phyloP scores from a whole-genome alignment of 164 flowering plant genomes.

The Protea cynaroides region DNA sequence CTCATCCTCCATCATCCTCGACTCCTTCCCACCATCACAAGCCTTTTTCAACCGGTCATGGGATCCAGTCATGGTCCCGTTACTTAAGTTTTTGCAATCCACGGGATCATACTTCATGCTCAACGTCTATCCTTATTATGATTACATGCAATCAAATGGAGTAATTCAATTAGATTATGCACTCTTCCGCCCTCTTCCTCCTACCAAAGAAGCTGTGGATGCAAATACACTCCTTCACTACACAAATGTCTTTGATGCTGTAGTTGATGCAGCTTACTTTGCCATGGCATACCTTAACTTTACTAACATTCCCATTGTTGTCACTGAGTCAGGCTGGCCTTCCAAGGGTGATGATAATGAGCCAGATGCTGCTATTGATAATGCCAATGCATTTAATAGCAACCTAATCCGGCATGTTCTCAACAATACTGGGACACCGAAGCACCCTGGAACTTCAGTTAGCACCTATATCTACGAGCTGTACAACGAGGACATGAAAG shows the following conservation, averaged over 20 bases:
- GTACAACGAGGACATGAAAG: slow-evolving; percentile 73
- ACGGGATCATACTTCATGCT: slow-evolving; percentile 74
- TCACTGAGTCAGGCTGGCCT: slow-evolving; percentile 87
- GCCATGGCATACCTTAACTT: slow-evolving; percentile 69
- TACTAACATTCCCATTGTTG: slow-evolving; percentile 65
- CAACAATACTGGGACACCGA: slow-evolving; percentile 89
- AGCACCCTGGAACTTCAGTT: slow-evolving; percentile 71
- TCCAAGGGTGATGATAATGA: slow-evolving; percentile 70
- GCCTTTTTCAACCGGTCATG: slow-evolving; percentile 84
- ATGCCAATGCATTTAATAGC: slow-evolving; percentile 87
- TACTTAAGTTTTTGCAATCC: slow-evolving; percentile 68
- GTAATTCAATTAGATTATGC: slow-evolving; percentile 82
- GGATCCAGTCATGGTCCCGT: slow-evolving; percentile 61
- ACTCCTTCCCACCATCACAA: slow-evolving; percentile 87
- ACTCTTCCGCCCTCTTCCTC: slow-evolving; percentile 69
- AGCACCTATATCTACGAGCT: slow-evolving; percentile 90
- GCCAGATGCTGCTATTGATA: slow-evolving; percentile 64
- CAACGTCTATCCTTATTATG: slow-evolving; percentile 83
- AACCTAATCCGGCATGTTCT: slow-evolving; percentile 72
- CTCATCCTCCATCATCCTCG: slow-evolving; percentile 70
- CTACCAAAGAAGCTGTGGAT: slow-evolving; percentile 87
- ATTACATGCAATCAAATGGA: slow-evolving; percentile 71
- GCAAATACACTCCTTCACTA: slow-evolving; percentile 78
- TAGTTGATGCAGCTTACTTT: slow-evolving; percentile 79
- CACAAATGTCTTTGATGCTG: slow-evolving; percentile 80